A percentile compares a stretch with the other conserved stretches of the same genome.
Conservation (phyloP, 2,329 filamentous ascomycete species). For the Chaetoscypha palmicola region DNA sequence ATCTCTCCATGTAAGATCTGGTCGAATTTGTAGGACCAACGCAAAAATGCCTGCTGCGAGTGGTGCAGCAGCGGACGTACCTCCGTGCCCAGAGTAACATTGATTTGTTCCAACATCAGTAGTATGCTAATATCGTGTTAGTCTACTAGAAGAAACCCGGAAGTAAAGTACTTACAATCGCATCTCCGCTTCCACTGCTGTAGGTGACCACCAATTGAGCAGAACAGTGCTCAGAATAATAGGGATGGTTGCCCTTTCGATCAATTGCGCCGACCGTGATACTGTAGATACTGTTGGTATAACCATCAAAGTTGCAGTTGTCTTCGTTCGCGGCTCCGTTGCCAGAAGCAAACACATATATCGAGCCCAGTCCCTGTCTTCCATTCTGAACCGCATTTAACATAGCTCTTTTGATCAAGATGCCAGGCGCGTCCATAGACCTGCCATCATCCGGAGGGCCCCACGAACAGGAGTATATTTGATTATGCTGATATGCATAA, state of each 20-base stretch:
- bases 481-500: slow-evolving; percentile 82
- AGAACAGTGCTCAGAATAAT: slow-evolving; percentile 94
- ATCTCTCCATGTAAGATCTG: slow-evolving; percentile 88
- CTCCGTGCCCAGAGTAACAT: slow-evolving; percentile 79
- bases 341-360: slow-evolving; percentile 95
- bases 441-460: slow-evolving; percentile 88
- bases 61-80: slow-evolving; percentile 91
- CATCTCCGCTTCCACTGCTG: slow-evolving; percentile 80
- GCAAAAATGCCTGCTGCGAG: slow-evolving; percentile 89
- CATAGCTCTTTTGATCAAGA: slow-evolving; percentile 85
- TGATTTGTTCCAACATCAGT: slow-evolving; percentile 82
- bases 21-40: slow-evolving; percentile 74
- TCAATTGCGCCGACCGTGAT: slow-evolving; percentile 94
- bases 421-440: slow-evolving; percentile 88
- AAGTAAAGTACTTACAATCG: slow-evolving; percentile 58
- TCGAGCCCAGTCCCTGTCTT: slow-evolving; percentile 72
- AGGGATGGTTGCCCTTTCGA: slow-evolving; percentile 77
- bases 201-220: slow-evolving; percentile 95
- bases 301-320: slow-evolving; percentile 99
- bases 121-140: slow-evolving; percentile 55
- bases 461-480: slow-evolving; percentile 99
- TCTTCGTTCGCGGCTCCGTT: slow-evolving; percentile 84
- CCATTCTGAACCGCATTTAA: slow-evolving; percentile 87
- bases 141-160: too few species aligned
- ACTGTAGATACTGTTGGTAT: slow-evolving; percentile 99